A percentile compares a stretch with the other conserved stretches of the same genome.
These are phyloP conservation scores for Rhynchospora tenuis DNA, from an alignment of 176 grass and related monocot genomes.

Conservation along the genomic window DNA sequence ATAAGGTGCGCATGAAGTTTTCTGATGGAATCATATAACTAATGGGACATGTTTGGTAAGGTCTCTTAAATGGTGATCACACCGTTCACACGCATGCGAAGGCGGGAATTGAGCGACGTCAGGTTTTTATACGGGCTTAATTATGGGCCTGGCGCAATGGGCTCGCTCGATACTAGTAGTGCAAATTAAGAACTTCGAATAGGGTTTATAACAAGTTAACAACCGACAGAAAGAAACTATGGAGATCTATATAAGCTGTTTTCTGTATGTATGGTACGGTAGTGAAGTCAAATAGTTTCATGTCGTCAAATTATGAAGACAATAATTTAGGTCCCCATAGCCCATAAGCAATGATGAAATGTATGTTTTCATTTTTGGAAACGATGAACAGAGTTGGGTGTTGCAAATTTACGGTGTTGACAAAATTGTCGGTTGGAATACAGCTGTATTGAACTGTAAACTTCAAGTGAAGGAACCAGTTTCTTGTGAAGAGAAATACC, in stretches of 20 bases:
- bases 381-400: neutral
- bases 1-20: slow-evolving; percentile 42
- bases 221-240: neutral
- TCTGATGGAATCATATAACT: slow-evolving; percentile 9
- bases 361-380: neutral
- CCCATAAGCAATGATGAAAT: no score
- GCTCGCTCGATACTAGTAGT: neutral
- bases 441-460: neutral
- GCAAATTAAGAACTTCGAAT: neutral
- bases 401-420: neutral
- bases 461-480: neutral
- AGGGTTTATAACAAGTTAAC: neutral
- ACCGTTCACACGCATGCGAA: neutral
- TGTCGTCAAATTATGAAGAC: neutral
- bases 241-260: neutral
- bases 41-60: neutral
- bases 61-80: neutral
- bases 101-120: neutral
- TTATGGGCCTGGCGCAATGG: neutral
- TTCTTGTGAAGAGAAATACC: neutral
- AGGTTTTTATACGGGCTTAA: neutral
- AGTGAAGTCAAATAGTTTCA: neutral
- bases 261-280: neutral
- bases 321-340: neutral
- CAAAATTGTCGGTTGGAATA: neutral